Percentiles rank a stretch among this genome's conserved stretches.
Conservation (phyloP, 768 basidiomycete species). For the Lactarius indigo region DNA sequence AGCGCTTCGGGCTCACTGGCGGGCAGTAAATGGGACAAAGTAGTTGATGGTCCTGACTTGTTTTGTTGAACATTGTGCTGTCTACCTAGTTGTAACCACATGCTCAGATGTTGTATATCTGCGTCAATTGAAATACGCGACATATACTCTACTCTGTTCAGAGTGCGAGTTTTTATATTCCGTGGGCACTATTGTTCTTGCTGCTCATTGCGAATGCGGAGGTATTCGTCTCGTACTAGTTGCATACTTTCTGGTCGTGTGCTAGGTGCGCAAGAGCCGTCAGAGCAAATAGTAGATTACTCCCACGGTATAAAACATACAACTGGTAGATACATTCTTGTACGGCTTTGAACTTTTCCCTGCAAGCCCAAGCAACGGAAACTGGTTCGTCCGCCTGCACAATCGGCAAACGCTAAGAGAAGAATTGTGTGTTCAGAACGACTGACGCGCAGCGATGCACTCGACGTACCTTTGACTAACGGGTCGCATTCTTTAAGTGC, state of each 20-base stretch:
- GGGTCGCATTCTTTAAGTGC: constrained; percentile 77
- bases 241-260: constrained; percentile 76
- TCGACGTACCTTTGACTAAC: constrained; percentile 62
- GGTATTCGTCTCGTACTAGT: constrained; percentile 63
- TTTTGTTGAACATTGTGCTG: neutral
- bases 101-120: neutral
- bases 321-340: constrained; percentile 79
- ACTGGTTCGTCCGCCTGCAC: constrained; percentile 75
- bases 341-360: constrained; percentile 58
- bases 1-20: constrained; percentile 24
- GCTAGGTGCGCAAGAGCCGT: constrained; percentile 35
- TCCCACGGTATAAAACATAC: constrained; percentile 43
- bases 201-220: constrained; percentile 55
- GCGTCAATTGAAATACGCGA: constrained; percentile 13
- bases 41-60: neutral
- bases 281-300: neutral
- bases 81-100: neutral
- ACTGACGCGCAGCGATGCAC: constrained; percentile 7
- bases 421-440: neutral
- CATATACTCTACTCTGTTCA: neutral
- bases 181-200: constrained; percentile 19
- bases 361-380: constrained; percentile 85
- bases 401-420: constrained; percentile 73
- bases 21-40: constrained; percentile 18
- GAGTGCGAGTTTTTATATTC: neutral